Base-by-base conservation (phyloP, 2,329 filamentous ascomycete species). In the Lachnellula subtilissima region DNA sequence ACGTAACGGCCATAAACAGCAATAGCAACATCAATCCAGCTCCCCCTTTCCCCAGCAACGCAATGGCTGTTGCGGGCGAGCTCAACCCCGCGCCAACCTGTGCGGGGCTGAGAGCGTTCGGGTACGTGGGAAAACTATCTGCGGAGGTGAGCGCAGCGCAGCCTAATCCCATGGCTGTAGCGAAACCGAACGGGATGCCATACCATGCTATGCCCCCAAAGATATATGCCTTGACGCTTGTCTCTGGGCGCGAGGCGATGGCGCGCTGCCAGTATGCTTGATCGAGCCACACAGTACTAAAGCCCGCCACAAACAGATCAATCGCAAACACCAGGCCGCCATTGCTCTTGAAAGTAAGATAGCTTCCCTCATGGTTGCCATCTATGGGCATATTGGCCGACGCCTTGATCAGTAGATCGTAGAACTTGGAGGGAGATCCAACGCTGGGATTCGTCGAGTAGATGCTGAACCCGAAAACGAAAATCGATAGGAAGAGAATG, bases 1-100 rank as follows among this genome's bases (percentile, higher is more conserved):
- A 71, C 0, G 76, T 78, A 5, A 76, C 74, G 4, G 75, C 74
- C 76, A 78, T 78, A 67, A 78, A 78, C 0, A 77, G 69, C 15
- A 76, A 68, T 4, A 78, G 61, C 12, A 74, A 64, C 61, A 74
- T 61, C 11, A 71, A 62, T 1, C 64, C 69, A 0, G 71, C 69
- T 2, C 71, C 72, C n/a, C 69, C 69, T 37, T 62, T 68, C 1
- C 72, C 71, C 1, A 75, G 64, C 5, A 76, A 61, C 0, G 73
- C 69, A 40, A 71, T 66, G 9, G 70, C 69, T 8, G 61, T 64
- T 3, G 69, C 69, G 2, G 70, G 70, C 0, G 66, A 61, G 8
- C 64, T 66, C 5, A 71, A 62, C 1, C 73, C 73, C 1, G 67
- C 65, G 36, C 65, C 63, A 45, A 64, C 67, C 53, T 72, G 68